Evolutionary conservation across 495 filamentous ascomycete genomes (phyloP), one percentile per base, ranked within the genome.

Genomic region (Aspergillus diversus): DNA sequence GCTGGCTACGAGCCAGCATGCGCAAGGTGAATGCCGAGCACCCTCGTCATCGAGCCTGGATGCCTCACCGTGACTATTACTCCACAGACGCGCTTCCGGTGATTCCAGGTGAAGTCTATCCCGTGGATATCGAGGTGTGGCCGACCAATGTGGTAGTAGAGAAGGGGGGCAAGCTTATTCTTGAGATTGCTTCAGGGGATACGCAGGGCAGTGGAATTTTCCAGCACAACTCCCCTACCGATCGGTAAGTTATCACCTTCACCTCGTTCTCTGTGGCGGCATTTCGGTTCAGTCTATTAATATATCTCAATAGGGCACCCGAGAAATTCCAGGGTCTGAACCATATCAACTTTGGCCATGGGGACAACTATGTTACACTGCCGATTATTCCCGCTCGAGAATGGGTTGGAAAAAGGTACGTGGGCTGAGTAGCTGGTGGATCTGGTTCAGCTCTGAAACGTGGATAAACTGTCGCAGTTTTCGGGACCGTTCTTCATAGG

Each of bases 81-180:
- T 83, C 79, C 15, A 83, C 71, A 0, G 87, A 89, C 58, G 81
- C 83, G 5, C 77, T 78, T 35, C 76, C 77, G 13, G 83, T 89
- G 0, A 76, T 82, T 32, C 73, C 79, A 0, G 82, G 81, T 0
- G 80, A 85, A 60, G 79, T 89, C 5, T 90, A 90, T 61, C 69
- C 69, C 0, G 85, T 90, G 0, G 87, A 89, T 64, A 78, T 90
- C 9, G 88, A 90, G 74, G 68, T 90, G 5, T 90, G 87, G 88
- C 88, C 88, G 15, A 90, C 86, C 0, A 88, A 88, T 69, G 84
- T 88, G 0, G 79, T 90, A 5, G 80, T 88, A 13, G 80, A 80
- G 50, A 73, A 76, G 48, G 72, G 69, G 2, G 72, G 77, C 0
- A 79, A 73, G 63, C 64, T 89, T 34, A 75, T 86, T 13, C 73